Conservation (phyloP, 148 eudicot genomes). For the Camellia sinensis region DNA sequence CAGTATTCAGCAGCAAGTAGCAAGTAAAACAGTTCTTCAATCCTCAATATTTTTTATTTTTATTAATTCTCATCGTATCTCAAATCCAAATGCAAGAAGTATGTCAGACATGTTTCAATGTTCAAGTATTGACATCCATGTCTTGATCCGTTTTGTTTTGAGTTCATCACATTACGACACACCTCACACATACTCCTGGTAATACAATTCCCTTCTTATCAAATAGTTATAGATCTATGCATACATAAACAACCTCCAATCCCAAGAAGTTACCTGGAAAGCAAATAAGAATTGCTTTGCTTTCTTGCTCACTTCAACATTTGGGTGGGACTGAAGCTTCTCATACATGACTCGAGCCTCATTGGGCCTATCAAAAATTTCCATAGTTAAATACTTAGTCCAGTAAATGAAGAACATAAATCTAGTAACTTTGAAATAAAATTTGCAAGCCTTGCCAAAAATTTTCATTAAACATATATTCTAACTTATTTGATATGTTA, state of each 20-base stretch:
- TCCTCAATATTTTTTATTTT: not conserved
- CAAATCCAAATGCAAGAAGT: not conserved
- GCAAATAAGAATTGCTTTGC: conserved; percentile 67
- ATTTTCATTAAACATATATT: not conserved
- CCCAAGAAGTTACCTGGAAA: conserved; percentile 57
- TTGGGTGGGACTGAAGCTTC: conserved; percentile 83
- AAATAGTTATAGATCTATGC: not conserved
- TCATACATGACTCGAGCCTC: conserved; percentile 83
- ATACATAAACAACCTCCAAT: not conserved
- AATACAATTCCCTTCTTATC: not conserved
- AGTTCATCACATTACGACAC: not conserved
- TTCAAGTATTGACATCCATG: not conserved
- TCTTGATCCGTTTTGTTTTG: not conserved
- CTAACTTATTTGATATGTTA: not conserved
- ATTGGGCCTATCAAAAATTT: conserved; percentile 47
- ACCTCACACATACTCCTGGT: not conserved
- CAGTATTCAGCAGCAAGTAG: not conserved
- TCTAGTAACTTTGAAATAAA: not conserved
- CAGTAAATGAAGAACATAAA: not conserved
- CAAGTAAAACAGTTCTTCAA: not conserved
- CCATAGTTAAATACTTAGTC: conserved; percentile 5
- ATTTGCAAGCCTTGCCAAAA: not conserved
- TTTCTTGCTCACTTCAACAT: conserved; percentile 63
- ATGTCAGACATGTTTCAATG: not conserved
- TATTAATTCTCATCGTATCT: no score